Base-by-base conservation (phyloP, 495 filamentous ascomycete species). In the Aspergillus panamensis region DNA sequence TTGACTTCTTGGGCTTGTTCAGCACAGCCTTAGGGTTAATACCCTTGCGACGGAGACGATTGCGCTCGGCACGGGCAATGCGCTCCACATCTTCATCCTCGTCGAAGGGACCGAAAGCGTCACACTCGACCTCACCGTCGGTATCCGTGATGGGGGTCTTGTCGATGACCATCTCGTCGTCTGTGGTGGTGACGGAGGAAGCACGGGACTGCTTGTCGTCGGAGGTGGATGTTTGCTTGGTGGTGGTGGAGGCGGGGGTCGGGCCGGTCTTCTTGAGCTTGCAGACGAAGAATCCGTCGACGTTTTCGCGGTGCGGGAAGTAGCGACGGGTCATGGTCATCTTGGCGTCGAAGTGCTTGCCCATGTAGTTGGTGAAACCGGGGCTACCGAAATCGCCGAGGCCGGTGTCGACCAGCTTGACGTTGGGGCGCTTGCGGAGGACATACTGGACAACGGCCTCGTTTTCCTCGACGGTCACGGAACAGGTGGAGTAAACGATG, bases 261-360 rank as follows among this genome's bases (percentile, higher is more conserved):
- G 88, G 88, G 12, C 83, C 94, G 30, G 82, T 83, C 83, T 98
- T 98, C 76, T 95, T 93, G 68, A 98, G 86, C 74, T 97, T 98
- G 66, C 90, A 88, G 55, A 97, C 94, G 69, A 95, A 98, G 85
- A 98, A 98, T 53, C 94, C 94, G 62, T 98, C 94, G 25, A 98
- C 89, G 76, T 98, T 98, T 78, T 93, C 92, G 43, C 89, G 80
- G 63, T 97, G 93, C 0, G 93, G 93, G 73, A 97, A 97, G 73
- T 90, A 98, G 51, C 95, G 80, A 51, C 90, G 81, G 14, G 93
- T 93, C 63, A 91, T 75, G 63, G 88, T 89, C 81, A 98, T 86
- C 69, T 84, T 88, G 6, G 85, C 79, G 65, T 91, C 86, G 73
- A 98, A 98, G 49, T 81, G 83, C 81, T 96, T 97, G 68, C 90